phyloP scores from a whole-genome alignment of 257 asterid genomes.

The Solanum medicagineum region DNA sequence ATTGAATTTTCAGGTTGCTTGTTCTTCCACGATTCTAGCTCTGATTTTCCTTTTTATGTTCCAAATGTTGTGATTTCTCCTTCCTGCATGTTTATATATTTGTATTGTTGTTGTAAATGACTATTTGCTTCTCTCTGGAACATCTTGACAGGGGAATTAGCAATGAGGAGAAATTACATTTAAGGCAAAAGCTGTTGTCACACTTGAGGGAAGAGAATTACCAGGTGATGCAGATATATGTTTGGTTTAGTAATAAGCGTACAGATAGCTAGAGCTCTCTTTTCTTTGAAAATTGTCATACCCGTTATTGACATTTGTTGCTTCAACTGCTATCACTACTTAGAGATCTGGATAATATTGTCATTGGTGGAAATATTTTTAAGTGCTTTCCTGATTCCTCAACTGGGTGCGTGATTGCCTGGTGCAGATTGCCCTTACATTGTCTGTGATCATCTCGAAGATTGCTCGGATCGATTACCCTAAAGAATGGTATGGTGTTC shows the following conservation, averaged over 20 bases:
- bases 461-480: constrained; percentile 98
- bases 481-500: constrained; percentile 66
- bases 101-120: neutral
- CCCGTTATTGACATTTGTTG: neutral
- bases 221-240: constrained; percentile 39
- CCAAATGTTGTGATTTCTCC: neutral
- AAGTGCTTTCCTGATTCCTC: neutral
- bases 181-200: constrained; percentile 69
- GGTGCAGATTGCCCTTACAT: constrained; percentile 74
- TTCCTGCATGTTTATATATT: neutral
- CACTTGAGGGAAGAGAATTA: constrained; percentile 89
- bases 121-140: constrained; percentile 3
- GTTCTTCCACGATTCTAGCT: neutral
- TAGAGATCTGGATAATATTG: neutral
- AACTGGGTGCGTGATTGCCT: neutral
- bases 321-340: neutral
- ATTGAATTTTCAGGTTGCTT: neutral
- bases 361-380: neutral
- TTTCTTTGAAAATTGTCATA: neutral
- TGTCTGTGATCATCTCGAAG: constrained; percentile 86
- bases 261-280: neutral
- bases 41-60: neutral
- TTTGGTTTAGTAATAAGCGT: neutral
- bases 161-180: constrained; percentile 77
- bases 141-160: constrained; percentile 59